Base-by-base conservation (phyloP, 169 alveolate genomes). In the Plasmodium relictum region DNA sequence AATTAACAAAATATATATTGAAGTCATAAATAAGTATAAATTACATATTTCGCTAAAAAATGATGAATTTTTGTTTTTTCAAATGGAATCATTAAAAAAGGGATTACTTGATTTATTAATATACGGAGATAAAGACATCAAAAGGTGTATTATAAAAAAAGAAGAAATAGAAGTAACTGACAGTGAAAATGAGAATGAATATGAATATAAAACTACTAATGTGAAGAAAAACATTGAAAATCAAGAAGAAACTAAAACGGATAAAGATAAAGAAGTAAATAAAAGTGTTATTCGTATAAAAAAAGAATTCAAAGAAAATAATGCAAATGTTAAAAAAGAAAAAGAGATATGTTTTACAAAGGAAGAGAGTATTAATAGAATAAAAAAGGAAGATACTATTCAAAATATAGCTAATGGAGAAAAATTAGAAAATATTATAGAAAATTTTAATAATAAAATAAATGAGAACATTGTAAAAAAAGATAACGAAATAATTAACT, bases 111-210 rank as follows among this genome's bases (percentile, higher is more conserved):
- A 92, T 44, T 63, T 94, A 10, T 95, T 96, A 39, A 93, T 96
- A 14, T 91, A 94, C 26, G 97, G 97, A 4, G 92, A 86, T 76
- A 91, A 92, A 61, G 92, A 78, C 20, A 95, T 97, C 22, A 88
- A 95, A 18, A 94, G 98, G 0, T 96, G 97, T 26, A 98, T 96
- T 56, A 96, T 95, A 22, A 92, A 96, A 74, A 93, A 94, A 78
- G 98, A 97, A 65, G 93, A 96, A 31, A 91, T 96, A 68, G 92
- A 92, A 56, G 94, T 68, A 50, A 94, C 93, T 4, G 83, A 65
- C 70, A 56, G 44, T 22, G 89, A 78, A 56, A 56, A 7, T 1
- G 74, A 69, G 8, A 41, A 44, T 6, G 8, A 6, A 24, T 42
- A 20, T 20, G 24, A 45, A 8, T 26, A 18, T 18, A 20, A 6